Base-by-base conservation (phyloP, 768 basidiomycete species). In the Austroboletus eburneus region DNA sequence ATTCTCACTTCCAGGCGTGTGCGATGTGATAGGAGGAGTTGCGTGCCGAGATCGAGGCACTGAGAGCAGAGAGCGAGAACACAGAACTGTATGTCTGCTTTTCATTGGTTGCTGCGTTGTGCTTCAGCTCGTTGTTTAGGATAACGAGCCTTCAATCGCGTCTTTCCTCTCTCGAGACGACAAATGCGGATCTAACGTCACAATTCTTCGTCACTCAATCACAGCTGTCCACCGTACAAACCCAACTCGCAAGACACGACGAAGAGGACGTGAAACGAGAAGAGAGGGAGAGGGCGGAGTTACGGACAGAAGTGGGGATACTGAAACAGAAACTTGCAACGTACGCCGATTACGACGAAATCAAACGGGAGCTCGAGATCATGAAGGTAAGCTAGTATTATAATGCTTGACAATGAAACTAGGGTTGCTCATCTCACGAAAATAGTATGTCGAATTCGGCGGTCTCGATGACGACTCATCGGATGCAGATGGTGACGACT, bases 311-410 rank as follows among this genome's bases (percentile, higher is more conserved):
- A 66, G 71, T 85, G 5, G 85, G 86, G 14, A 75, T 75, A 39
- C 72, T 94, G 2, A 83, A 78, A 61, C 67, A 71, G 27, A 83
- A 82, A 54, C 69, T 98, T 30, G 81, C 79, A 57, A 80, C 79
- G 53, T 89, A 85, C 50, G 65, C 65, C 14, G 92, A 99, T 65
- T 98, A 99, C 58, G 95, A 98, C 58, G 94, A 98, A 69, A 83
- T 98, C 61, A 98, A 98, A 71, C 85, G 96, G 22, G 96, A 99
- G 64, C 76, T 99, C 23, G 93, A 93, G 61, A 98, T 99, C 54
- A 90, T 98, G 91, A 97, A 99, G 81, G 96, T 90, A 40, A 38
- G 69, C 59, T 12, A 2, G 9, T 8, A 18, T 18, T 12, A n/a
- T n/a, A n/a, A 14, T 14, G 16, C 32, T 5, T 33, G 32, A 16